These are phyloP conservation scores for Hanseniaspora taiwanica DNA, from an alignment of 805 yeast species.

Conservation along the genomic window DNA sequence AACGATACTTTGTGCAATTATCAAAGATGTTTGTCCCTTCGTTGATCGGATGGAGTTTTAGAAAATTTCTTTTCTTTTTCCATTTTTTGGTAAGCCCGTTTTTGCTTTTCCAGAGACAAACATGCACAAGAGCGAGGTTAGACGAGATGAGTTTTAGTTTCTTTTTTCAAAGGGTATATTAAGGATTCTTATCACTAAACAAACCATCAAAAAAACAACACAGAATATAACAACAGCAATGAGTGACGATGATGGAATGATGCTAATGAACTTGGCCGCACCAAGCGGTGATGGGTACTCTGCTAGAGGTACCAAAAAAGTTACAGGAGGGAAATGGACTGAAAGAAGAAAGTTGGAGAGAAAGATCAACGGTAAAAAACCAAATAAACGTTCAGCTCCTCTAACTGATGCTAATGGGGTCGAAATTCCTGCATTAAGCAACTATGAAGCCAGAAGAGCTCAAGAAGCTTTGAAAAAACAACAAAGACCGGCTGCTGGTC, in stretches of 20 bases:
- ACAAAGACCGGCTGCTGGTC: slow-evolving; percentile 16
- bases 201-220: not conserved
- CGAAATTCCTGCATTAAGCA: slow-evolving; percentile 4
- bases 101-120: no score
- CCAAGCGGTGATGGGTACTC: slow-evolving; percentile 20
- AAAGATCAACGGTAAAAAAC: slow-evolving; percentile 33
- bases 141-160: no score
- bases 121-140: no score
- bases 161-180: no score
- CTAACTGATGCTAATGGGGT: not conserved
- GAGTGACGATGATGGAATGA: slow-evolving; percentile 23
- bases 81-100: no score
- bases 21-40: no score
- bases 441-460: slow-evolving; percentile 3
- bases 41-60: no score
- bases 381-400: slow-evolving; percentile 3
- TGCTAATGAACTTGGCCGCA: slow-evolving; percentile 61
- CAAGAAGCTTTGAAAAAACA: not conserved
- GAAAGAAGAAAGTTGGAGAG: slow-evolving; percentile 54
- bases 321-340: slow-evolving; percentile 70
- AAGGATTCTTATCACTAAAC: no score
- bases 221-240: slow-evolving; percentile 4
- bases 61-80: no score
- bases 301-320: slow-evolving; percentile 24
- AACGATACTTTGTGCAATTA: no score